phyloP scores from a whole-genome alignment of 345 rosid genomes.

The Erysimum cheiranthoides region DNA sequence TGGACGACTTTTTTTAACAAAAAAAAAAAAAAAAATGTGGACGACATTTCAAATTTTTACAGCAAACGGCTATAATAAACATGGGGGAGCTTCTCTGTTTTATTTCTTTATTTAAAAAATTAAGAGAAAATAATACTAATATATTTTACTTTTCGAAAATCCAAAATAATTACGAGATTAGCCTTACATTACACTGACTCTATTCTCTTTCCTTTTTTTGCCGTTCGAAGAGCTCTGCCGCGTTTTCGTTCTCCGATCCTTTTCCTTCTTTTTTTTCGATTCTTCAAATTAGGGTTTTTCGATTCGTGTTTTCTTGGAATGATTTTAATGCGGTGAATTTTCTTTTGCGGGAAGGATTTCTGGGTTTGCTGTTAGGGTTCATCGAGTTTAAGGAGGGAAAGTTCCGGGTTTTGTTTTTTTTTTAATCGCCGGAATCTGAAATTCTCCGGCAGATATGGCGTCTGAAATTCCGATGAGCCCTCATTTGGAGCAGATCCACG shows the following conservation, averaged over 20 bases:
- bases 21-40: no score
- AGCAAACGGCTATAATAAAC: slow-evolving; percentile 12
- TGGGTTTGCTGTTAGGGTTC: slow-evolving; percentile 22
- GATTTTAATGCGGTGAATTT: slow-evolving; percentile 20
- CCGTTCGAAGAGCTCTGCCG: slow-evolving; percentile 24
- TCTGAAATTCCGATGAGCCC: slow-evolving; percentile 68
- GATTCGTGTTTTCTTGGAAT: not conserved
- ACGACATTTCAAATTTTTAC: slow-evolving; percentile 16
- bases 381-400: not conserved
- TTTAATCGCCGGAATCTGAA: slow-evolving; percentile 42
- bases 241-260: slow-evolving; percentile 35
- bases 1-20: no score
- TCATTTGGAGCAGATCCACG: slow-evolving; percentile 96
- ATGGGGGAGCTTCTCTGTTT: slow-evolving; percentile 21
- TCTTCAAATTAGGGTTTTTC: slow-evolving; percentile 34
- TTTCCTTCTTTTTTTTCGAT: not conserved
- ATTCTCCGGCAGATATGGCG: slow-evolving; percentile 57
- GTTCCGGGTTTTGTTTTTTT: not conserved
- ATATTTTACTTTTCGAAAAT: not conserved
- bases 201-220: not conserved
- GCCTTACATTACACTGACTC: not conserved
- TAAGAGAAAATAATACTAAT: not conserved
- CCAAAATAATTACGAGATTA: not conserved
- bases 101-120: not conserved
- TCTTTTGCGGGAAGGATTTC: slow-evolving; percentile 5